Evolutionary conservation across 73 alveolate genomes (phyloP).

Genomic region (Stentor coeruleus): DNA sequence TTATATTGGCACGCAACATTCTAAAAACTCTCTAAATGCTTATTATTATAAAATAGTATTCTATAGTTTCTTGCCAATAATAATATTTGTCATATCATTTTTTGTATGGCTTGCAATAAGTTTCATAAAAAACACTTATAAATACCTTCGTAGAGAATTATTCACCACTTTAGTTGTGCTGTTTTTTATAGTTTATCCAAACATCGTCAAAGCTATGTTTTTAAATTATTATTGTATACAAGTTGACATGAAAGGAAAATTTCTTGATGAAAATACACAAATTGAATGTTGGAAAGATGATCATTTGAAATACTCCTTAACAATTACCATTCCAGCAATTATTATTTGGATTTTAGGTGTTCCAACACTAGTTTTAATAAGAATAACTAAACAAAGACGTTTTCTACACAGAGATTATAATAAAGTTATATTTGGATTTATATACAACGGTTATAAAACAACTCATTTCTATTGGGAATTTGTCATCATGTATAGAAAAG

Average conservation of each 20-base stretch:
- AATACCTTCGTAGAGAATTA: not conserved
- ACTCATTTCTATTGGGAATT: constrained; percentile 27
- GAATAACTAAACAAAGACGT: constrained; percentile 30
- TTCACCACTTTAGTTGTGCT: not conserved
- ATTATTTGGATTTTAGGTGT: constrained; percentile 45
- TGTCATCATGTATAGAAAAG: constrained; percentile 5
- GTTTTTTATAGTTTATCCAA: not conserved
- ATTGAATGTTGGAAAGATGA: constrained; percentile 9
- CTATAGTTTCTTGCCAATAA: constrained; percentile 20
- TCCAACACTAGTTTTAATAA: constrained; percentile 41
- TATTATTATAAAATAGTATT: constrained; percentile 47
- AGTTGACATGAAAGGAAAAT: not conserved
- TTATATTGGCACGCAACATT: not conserved
- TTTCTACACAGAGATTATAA: constrained; percentile 24
- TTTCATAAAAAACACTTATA: not conserved
- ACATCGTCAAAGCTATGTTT: not conserved
- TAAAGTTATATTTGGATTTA: constrained; percentile 25
- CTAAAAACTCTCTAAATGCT: constrained; percentile 29
- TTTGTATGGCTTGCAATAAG: not conserved
- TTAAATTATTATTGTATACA: not conserved
- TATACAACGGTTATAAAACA: constrained; percentile 33
- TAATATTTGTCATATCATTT: not conserved
- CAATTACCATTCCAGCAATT: constrained; percentile 39
- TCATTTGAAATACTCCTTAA: constrained; percentile 17
- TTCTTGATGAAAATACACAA: not conserved